These are phyloP conservation scores for Bertia moriformis DNA, from an alignment of 2,329 filamentous ascomycete genomes.

Conservation along the genomic window DNA sequence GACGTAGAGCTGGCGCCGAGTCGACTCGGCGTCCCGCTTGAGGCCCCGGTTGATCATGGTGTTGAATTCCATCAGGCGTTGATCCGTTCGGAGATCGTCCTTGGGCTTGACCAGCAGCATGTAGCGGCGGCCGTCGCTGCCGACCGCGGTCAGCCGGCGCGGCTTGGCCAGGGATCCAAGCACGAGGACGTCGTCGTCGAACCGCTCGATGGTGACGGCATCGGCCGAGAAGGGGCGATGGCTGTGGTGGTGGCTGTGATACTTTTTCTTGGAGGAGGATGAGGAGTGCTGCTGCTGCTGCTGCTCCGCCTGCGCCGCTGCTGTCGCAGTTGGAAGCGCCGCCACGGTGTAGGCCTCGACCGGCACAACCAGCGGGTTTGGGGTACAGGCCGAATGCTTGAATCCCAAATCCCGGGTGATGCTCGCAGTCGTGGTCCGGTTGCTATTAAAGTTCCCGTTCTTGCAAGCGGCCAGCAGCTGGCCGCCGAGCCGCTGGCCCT, in stretches of 20 bases:
- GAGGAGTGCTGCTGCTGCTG: no score
- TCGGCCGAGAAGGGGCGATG: slow-evolving; percentile 61
- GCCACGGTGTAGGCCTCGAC: slow-evolving; percentile 74
- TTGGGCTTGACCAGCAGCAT: slow-evolving; percentile 93
- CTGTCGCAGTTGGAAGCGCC: slow-evolving; percentile 61
- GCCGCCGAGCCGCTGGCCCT: slow-evolving; percentile 70
- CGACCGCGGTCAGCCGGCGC: slow-evolving; percentile 72
- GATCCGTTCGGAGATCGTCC: slow-evolving; percentile 91
- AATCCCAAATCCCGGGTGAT: slow-evolving; percentile 68
- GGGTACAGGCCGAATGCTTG: slow-evolving; percentile 68
- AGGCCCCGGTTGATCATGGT: slow-evolving; percentile 91
- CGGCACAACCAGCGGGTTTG: slow-evolving; percentile 76
- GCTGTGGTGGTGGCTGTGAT: no score
- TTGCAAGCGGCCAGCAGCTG: slow-evolving; percentile 71
- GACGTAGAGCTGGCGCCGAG: slow-evolving; percentile 81
- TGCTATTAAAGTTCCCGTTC: slow-evolving; percentile 58
- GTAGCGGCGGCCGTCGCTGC: slow-evolving; percentile 78
- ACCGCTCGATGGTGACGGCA: slow-evolving; percentile 65
- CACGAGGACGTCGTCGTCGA: slow-evolving; percentile 78
- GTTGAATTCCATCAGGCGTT: slow-evolving; percentile 98
- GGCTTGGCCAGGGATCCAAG: slow-evolving; percentile 85
- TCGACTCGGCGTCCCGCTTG: slow-evolving; percentile 81
- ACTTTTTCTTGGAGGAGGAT: no score
- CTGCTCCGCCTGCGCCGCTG: slow-evolving; percentile 46
- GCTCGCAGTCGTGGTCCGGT: slow-evolving; percentile 53